Base-by-base conservation (phyloP, 805 yeast species). In the Zygotorulaspora sp. region DNA sequence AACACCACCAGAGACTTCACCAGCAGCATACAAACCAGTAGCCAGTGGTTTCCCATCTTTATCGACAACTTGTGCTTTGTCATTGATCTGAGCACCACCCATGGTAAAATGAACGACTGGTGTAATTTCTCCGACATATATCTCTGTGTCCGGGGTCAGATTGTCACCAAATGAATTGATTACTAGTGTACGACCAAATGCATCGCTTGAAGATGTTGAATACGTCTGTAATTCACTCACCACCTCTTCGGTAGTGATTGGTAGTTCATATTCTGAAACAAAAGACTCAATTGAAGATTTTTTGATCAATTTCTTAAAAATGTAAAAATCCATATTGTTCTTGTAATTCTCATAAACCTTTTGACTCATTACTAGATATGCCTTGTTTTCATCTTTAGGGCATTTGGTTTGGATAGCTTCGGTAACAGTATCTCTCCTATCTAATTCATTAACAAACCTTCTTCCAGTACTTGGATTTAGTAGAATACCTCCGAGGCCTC, bases 1-100 rank as follows among this genome's bases (percentile, higher is more conserved):
- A 4, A 79, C 73, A 29, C 84, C 86, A 13, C 84, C 85, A 32
- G 80, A 72, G 14, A 76, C 72, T 53, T 80, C 86, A 10, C 86
- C 87, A 14, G 74, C 75, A 0, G 84, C 84, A 54, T 66, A 78
- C 7, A 79, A 50, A 11, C 79, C 78, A 1, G 58, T 50, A 2
- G 72, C 59, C 6, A 66, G 48, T 1, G 56, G 39, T 12, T 57
- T 50, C 30, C 55, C 60, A 21, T 62, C 48, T 28, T 58, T 50
- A 17, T 48, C 53, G n/a, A 70, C 32, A 1, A 75, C 76, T 39
- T 69, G 69, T 0, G 74, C 62, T 28, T 66, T 51, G 16, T 66
- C 71, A 50, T 76, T 68, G 39, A 77, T 74, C 55, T 70, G 70
- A 4, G 77, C 75, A 32, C 87, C 86, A 15, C 87, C 86, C 68